Evolutionary conservation across 495 filamentous ascomycete genomes (phyloP), one percentile per base, ranked within the genome.

Genomic region (Neurospora pannonica): DNA sequence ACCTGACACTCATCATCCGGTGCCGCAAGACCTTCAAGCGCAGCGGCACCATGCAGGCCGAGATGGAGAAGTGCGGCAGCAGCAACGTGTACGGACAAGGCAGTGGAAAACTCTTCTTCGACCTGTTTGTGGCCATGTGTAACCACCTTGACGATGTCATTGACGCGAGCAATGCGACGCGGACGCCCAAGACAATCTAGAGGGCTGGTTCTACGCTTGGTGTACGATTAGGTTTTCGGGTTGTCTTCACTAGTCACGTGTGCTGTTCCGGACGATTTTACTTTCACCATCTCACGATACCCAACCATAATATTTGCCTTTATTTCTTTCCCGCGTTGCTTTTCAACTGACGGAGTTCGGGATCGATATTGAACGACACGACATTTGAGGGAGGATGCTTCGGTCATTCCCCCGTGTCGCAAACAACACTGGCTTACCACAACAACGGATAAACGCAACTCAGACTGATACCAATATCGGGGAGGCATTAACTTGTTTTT

Each of bases 111-210:
- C 87, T 97, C 81, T 98, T 97, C 88, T 97, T 98, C 85, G 94
- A 97, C 88, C 87, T 98, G 82, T 98, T 97, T 83, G 94, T 97
- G 78, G 94, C 94, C 75, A 92, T 98, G 92, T 96, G 94, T 88
- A 97, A 97, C 85, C 93, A 97, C 86, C 90, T 97, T 80, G 94
- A 97, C 87, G 94, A 97, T 83, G 88, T 97, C 83, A 89, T 89
- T 84, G 92, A 93, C 38, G 84, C 84, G 80, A 85, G 79, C 82
- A 67, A 87, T 74, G 79, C 82, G 13, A 67, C 28, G 54, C 82
- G 84, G 73, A 85, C 84, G 70, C 85, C 85, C 38, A 85, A 83
- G 84, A 86, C 85, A 69, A 84, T 87, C 80, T 87, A 77, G 84
- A 73, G 75, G 78, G 77, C 11, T 71, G 60, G 75, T 74, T 74